Conservation (phyloP, 768 basidiomycete species). For the Rhizopogon salebrosus region DNA sequence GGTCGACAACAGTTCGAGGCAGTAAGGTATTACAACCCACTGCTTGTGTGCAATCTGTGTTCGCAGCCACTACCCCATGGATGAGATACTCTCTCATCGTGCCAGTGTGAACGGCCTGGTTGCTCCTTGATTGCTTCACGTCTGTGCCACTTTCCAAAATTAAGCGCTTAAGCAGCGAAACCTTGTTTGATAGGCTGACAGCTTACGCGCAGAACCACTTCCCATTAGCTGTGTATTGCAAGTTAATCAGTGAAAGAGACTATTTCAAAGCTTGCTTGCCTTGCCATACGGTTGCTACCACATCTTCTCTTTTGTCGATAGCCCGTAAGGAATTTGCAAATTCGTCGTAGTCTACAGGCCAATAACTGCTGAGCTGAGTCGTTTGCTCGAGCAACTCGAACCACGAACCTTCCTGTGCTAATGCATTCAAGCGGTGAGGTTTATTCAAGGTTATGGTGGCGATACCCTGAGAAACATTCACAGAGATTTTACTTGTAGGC, state of each 20-base stretch:
- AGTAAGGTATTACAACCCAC: conserved; percentile 31
- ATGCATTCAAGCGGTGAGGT: conserved; percentile 54
- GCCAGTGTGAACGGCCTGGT: conserved; percentile 11
- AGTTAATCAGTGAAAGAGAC: background rate
- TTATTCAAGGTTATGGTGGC: conserved; percentile 67
- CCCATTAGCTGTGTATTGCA: conserved; percentile 43
- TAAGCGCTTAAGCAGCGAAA: background rate
- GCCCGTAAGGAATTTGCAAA: conserved; percentile 54
- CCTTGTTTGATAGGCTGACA: background rate
- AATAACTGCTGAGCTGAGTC: background rate
- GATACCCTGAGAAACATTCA: conserved; percentile 50
- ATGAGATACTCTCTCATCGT: conserved; percentile 42
- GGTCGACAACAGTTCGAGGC: background rate
- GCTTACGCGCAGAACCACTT: conserved; percentile 73
- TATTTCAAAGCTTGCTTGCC: conserved; percentile 28
- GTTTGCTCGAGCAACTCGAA: conserved; percentile 8
- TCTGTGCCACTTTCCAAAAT: conserved; percentile 47
- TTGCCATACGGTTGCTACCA: conserved; percentile 65
- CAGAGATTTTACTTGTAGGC: conserved; percentile 35
- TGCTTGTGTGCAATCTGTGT: conserved; percentile 60
- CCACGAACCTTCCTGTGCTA: conserved; percentile 43
- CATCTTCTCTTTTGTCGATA: conserved; percentile 55
- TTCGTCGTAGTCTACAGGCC: conserved; percentile 49
- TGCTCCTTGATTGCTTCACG: conserved; percentile 32
- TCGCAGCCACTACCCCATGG: conserved; percentile 41